Percentiles rank a stretch among this genome's conserved stretches.
These are phyloP conservation scores for Bassia scoparia DNA, from an alignment of 148 eudicot species.

Conservation along the genomic window DNA sequence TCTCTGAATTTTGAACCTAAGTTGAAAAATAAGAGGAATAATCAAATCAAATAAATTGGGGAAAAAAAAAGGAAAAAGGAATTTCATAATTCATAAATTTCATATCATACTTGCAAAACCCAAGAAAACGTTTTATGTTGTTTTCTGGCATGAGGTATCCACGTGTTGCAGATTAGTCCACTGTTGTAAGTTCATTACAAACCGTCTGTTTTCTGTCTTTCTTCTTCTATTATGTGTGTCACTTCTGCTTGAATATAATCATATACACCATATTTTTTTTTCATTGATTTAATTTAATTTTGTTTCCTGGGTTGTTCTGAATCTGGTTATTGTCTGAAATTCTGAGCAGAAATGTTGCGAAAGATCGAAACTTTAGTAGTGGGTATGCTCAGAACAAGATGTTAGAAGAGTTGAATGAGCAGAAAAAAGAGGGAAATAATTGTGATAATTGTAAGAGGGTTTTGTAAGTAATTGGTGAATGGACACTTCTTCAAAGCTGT, in stretches of 20 bases:
- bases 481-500: slow-evolving; percentile 28
- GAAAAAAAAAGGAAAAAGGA: background rate
- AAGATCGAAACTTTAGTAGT: slow-evolving; percentile 30
- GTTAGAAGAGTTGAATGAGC: slow-evolving; percentile 23
- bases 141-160: slow-evolving; percentile 12
- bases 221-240: background rate
- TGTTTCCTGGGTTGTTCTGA: background rate
- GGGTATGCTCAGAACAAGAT: slow-evolving; percentile 30
- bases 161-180: slow-evolving; percentile 20
- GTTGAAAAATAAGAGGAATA: background rate
- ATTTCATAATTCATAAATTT: background rate
- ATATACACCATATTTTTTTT: background rate
- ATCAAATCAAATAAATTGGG: background rate
- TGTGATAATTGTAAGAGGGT: background rate
- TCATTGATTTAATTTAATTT: background rate
- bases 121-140: slow-evolving; percentile 20
- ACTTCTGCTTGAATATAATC: too few relatives aligned
- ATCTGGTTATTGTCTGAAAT: slow-evolving; percentile 15
- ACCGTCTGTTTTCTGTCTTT: slow-evolving; percentile 3
- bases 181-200: background rate
- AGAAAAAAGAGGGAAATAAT: background rate
- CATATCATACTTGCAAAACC: slow-evolving; percentile 10
- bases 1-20: slow-evolving; percentile 20
- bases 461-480: slow-evolving; percentile 17
- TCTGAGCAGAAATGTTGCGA: slow-evolving; percentile 18